A percentile compares a stretch with the other conserved stretches of the same genome.
These are phyloP conservation scores for Curvularia lunata DNA, from an alignment of 2,329 filamentous ascomycete genomes.

Conservation along the genomic window DNA sequence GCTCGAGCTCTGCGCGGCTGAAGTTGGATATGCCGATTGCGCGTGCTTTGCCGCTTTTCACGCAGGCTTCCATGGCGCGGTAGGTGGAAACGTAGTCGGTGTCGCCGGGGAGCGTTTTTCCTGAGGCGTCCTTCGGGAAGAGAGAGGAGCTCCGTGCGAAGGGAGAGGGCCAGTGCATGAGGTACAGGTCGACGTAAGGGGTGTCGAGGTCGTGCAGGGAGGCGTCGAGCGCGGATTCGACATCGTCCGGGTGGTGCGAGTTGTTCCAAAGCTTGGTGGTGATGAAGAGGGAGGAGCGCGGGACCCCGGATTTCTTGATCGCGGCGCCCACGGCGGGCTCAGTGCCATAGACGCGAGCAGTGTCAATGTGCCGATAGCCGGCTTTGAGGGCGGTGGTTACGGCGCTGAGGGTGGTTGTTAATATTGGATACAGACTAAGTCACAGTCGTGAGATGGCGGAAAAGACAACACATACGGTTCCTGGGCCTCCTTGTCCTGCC, in stretches of 20 bases:
- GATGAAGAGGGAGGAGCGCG: constrained; percentile 50
- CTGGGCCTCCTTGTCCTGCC: constrained; percentile 42
- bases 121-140: constrained; percentile 59
- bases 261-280: constrained; percentile 90
- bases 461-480: constrained; percentile 25
- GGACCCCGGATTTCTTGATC: constrained; percentile 41
- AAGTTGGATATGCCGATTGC: constrained; percentile 47
- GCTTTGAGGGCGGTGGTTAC: constrained; percentile 45
- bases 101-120: constrained; percentile 30
- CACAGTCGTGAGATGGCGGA: background rate
- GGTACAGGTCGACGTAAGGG: constrained; percentile 88
- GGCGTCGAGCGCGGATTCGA: constrained; percentile 73
- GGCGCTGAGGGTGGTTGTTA: constrained; percentile 27
- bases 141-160: constrained; percentile 71
- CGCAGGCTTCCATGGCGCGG: constrained; percentile 50
- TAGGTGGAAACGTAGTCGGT: constrained; percentile 42
- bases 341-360: constrained; percentile 37
- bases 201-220: constrained; percentile 77
- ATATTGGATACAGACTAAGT: background rate
- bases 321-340: constrained; percentile 35
- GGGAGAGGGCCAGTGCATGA: constrained; percentile 80
- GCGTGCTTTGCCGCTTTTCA: constrained; percentile 43
- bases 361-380: constrained; percentile 43
- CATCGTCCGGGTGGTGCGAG: constrained; percentile 73
- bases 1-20: constrained; percentile 53